These are phyloP conservation scores for Clathrus columnatus DNA, from an alignment of 768 basidiomycete genomes.

Conservation along the genomic window DNA sequence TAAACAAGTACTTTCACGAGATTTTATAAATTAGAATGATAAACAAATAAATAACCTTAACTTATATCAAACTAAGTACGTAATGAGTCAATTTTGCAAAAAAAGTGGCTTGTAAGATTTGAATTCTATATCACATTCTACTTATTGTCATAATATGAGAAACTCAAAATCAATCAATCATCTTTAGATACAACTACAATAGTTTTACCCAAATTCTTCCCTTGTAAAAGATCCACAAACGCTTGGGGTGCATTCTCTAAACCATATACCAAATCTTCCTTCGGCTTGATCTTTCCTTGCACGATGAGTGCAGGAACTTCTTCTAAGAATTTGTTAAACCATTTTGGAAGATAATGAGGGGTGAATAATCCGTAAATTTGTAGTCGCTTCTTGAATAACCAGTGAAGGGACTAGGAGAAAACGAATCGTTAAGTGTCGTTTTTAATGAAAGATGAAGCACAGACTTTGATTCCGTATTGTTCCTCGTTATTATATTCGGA, in stretches of 20 bases:
- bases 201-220: too few relatives aligned
- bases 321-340: conserved; percentile 33
- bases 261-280: conserved; percentile 37
- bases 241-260: conserved; percentile 34
- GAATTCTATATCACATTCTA: too few relatives aligned
- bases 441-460: not conserved
- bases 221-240: conserved; percentile 13
- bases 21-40: too few relatives aligned
- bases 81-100: too few relatives aligned
- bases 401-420: not conserved
- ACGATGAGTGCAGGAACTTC: conserved; percentile 33
- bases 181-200: too few relatives aligned
- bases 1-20: too few relatives aligned
- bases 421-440: not conserved
- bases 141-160: too few relatives aligned
- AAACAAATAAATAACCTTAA: too few relatives aligned
- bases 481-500: conserved; percentile 23
- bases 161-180: too few relatives aligned
- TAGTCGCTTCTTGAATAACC: conserved; percentile 1
- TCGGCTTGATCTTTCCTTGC: conserved; percentile 37
- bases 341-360: conserved; percentile 8
- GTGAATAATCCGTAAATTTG: not conserved
- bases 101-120: too few relatives aligned
- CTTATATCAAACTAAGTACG: too few relatives aligned
- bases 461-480: conserved; percentile 14